Evolutionary conservation across 148 eudicot genomes (phyloP).

Genomic region (Rheum nobile): DNA sequence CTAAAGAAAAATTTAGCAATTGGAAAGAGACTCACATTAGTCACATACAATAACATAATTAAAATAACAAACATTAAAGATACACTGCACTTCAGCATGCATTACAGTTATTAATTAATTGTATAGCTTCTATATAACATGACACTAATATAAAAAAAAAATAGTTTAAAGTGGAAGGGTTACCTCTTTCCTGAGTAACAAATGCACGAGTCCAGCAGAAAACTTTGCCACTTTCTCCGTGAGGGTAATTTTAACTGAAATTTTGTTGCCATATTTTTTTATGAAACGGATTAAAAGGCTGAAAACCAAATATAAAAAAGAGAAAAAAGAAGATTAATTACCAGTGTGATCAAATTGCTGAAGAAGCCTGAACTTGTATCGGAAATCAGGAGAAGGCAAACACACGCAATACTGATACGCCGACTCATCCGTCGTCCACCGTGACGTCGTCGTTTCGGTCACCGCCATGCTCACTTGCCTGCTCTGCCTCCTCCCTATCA

Average conservation of each 20-base stretch:
- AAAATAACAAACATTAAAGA: too few relatives aligned
- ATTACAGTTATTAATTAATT: too few relatives aligned
- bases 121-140: too few relatives aligned
- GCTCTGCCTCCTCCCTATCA: not conserved
- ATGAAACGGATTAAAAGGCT: too few relatives aligned
- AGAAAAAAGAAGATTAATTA: not conserved
- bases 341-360: slow-evolving; percentile 7
- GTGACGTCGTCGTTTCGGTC: slow-evolving; percentile 13
- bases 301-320: too few relatives aligned
- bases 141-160: too few relatives aligned
- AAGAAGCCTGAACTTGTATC: slow-evolving; percentile 11
- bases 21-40: too few relatives aligned
- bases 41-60: too few relatives aligned
- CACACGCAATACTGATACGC: slow-evolving; percentile 14
- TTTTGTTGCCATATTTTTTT: too few relatives aligned
- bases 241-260: slow-evolving; percentile 3
- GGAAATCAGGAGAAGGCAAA: slow-evolving; percentile 10
- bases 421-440: slow-evolving; percentile 19
- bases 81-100: too few relatives aligned
- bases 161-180: too few relatives aligned
- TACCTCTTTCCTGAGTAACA: slow-evolving; percentile 5
- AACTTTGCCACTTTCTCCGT: not conserved
- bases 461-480: slow-evolving; percentile 5
- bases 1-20: too few relatives aligned
- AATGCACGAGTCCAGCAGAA: not conserved